Base-by-base conservation (phyloP, 768 basidiomycete genomes). In the Fomitopsis pulvina region DNA sequence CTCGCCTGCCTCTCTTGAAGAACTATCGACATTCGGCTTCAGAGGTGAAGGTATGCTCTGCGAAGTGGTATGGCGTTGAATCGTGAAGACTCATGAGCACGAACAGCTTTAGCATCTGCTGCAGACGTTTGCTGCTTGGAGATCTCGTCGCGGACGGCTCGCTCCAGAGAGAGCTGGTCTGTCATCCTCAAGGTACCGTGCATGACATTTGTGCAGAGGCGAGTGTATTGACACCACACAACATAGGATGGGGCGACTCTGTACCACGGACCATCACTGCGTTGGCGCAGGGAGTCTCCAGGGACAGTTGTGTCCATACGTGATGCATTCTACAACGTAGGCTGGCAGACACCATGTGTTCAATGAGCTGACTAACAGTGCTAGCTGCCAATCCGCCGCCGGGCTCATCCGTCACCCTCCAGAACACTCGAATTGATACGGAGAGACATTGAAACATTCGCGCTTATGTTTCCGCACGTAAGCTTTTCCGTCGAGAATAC, bases 321-420 rank as follows among this genome's bases (percentile, higher is more conserved):
- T 20, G 95, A 97, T 64, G 83, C 89, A 2, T 99, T 96, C 63
- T 88, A 86, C 62, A 92, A 89, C 60, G 92, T 92, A 53, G 39
- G 80, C 70, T 49, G 58, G 50, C 53, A 32, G 18, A 5, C 16
- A 8, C 4, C 41, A 10, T 22, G 16, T 47, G 6, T 28, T 44
- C 32, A 39, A 41, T 34, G 39, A 46, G 26, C 7, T 32, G 32
- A 34, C 32, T 9, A 9, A 34, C n/a, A 9, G n/a, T 34, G 25
- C 22, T 57, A 92, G 91, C 77, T 92, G 38, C 91, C 91, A 28
- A 79, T 93, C 53, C 83, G 91, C 51, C 79, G 90, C 34, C 72
- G 71, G 24, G 81, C 89, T 0, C 87, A 92, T 66, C 73, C 80
- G 12, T 67, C 79, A 21, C 61, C 80, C 29, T 50, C 71, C 16